Evolutionary conservation across 306 rosid genomes (phyloP).

Genomic region (Astragalus membranaceus): DNA sequence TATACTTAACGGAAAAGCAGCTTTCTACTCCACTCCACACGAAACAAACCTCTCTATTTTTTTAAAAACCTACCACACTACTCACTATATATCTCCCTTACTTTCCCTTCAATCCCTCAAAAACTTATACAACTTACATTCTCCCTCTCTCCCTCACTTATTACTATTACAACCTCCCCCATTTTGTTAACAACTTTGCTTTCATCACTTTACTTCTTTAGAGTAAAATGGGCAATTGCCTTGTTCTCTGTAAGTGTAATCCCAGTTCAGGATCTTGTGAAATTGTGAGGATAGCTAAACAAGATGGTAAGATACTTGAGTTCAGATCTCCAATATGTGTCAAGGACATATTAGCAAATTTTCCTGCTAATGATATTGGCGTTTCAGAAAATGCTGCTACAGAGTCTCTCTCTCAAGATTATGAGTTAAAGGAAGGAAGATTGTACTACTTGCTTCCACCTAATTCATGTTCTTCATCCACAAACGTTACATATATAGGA

Average conservation of each 20-base stretch:
- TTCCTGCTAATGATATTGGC: slow-evolving; percentile 28
- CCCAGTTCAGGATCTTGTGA: slow-evolving; percentile 13
- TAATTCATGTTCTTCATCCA: background rate
- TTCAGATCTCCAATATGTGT: slow-evolving; percentile 40
- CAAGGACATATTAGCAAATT: slow-evolving; percentile 39
- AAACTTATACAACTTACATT: no score
- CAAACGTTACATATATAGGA: background rate
- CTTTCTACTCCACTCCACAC: slow-evolving; percentile 40
- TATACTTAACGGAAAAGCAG: slow-evolving; percentile 22
- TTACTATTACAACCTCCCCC: background rate
- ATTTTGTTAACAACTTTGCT: background rate
- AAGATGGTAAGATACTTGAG: slow-evolving; percentile 49
- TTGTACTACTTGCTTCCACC: slow-evolving; percentile 46
- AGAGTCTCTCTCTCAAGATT: slow-evolving; percentile 33
- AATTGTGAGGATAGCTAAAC: slow-evolving; percentile 41
- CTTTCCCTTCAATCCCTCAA: slow-evolving; percentile 29
- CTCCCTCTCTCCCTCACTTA: slow-evolving; percentile 12
- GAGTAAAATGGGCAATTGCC: slow-evolving; percentile 55
- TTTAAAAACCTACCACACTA: background rate
- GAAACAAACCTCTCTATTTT: slow-evolving; percentile 31
- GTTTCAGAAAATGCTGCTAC: slow-evolving; percentile 34
- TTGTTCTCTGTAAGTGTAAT: slow-evolving; percentile 30
- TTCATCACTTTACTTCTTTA: background rate
- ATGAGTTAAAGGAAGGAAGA: slow-evolving; percentile 48
- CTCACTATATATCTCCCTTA: slow-evolving; percentile 21